A percentile compares a stretch with the other conserved stretches of the same genome.
Evolutionary conservation across 345 rosid genomes (phyloP).

Genomic region (Ailanthus altissimus): DNA sequence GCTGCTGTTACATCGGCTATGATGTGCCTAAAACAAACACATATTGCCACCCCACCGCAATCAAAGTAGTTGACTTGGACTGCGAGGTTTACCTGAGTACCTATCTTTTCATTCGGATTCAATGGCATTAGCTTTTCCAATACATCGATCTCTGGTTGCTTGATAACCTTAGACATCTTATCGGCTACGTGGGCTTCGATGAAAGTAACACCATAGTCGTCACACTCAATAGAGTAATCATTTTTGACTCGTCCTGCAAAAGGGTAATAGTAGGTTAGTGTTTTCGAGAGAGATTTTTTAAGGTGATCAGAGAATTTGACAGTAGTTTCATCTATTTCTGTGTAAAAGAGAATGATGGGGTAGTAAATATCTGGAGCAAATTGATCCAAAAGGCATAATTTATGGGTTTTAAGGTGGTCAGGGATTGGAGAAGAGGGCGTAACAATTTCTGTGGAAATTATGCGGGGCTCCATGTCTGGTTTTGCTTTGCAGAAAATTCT

Average conservation of each 20-base stretch:
- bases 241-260: background rate
- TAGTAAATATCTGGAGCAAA: background rate
- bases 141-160: background rate
- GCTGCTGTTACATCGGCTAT: conserved; percentile 20
- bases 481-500: background rate
- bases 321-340: background rate
- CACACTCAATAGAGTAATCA: background rate
- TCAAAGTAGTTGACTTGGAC: conserved; percentile 24
- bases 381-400: background rate
- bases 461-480: conserved; percentile 23
- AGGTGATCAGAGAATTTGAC: background rate
- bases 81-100: background rate
- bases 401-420: background rate
- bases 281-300: background rate
- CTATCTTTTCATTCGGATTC: background rate
- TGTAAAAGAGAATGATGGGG: background rate
- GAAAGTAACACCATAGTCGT: background rate
- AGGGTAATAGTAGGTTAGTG: background rate
- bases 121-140: background rate
- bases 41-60: conserved; percentile 25
- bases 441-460: conserved; percentile 10
- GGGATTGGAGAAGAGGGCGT: background rate
- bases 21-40: conserved; percentile 22
- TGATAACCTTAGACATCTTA: background rate
- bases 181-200: background rate